A percentile compares a stretch with the other conserved stretches of the same genome.
phyloP scores from a whole-genome alignment of 2,329 filamentous ascomycete species.

The Monosporascus cannonballus region DNA sequence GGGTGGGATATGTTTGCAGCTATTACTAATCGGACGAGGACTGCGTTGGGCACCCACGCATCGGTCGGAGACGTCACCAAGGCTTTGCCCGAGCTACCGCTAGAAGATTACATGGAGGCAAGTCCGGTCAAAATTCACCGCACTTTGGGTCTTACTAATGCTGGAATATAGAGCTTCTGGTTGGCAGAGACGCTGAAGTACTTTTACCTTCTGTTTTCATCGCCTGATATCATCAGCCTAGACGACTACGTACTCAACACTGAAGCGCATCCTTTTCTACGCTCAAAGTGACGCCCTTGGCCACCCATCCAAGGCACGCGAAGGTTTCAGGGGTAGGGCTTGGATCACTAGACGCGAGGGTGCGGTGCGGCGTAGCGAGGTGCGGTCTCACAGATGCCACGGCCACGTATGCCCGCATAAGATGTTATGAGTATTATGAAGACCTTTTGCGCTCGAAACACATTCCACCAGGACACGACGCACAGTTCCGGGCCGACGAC shows the following conservation, averaged over 20 bases:
- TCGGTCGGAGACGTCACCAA: conserved; percentile 33
- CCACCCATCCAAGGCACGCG: too few species aligned
- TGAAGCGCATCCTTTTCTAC: neutral
- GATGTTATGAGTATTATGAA: too few species aligned
- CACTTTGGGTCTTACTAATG: neutral
- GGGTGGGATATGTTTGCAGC: conserved; percentile 27
- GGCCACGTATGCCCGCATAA: too few species aligned
- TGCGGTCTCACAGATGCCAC: too few species aligned
- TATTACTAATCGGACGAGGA: conserved; percentile 19
- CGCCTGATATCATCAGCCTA: neutral
- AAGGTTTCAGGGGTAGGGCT: too few species aligned
- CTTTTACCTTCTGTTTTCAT: neutral
- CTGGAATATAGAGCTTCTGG: neutral
- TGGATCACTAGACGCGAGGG: too few species aligned
- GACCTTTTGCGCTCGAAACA: too few species aligned
- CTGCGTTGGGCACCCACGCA: conserved; percentile 19
- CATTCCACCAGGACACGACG: too few species aligned
- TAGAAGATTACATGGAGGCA: conserved; percentile 38
- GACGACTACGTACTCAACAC: neutral
- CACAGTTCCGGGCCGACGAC: too few species aligned
- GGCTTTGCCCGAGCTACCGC: conserved; percentile 33
- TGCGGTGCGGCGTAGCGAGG: too few species aligned
- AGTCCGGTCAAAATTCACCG: neutral
- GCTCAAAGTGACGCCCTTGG: neutral
- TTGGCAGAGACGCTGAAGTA: neutral